Evolutionary conservation across 2,329 filamentous ascomycete species (phyloP).

Genomic region (Penicillium hordei): DNA sequence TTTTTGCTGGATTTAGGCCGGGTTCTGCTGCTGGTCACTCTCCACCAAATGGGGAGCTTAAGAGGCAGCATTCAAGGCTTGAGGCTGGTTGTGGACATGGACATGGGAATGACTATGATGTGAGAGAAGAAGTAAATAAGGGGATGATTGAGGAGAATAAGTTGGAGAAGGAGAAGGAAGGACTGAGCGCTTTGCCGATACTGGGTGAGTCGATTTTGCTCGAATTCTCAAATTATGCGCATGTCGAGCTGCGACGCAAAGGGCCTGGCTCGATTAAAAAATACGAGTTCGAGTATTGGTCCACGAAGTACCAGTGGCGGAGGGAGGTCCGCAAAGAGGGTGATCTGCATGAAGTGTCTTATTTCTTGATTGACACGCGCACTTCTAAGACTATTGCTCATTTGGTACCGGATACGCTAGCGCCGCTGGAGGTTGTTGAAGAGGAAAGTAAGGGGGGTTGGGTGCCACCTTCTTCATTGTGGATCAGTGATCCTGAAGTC

Average conservation of each 20-base stretch:
- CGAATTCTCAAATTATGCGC: conserved; percentile 96
- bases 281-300: conserved; percentile 96
- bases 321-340: conserved; percentile 69
- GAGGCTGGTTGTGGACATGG: neutral
- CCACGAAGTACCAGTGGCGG: conserved; percentile 79
- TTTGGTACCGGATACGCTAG: conserved; percentile 77
- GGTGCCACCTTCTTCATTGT: conserved; percentile 87
- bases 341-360: conserved; percentile 65
- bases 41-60: conserved; percentile 44
- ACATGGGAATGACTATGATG: neutral
- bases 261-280: conserved; percentile 67
- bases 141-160: conserved; percentile 5
- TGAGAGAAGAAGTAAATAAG: neutral
- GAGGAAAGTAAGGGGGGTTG: conserved; percentile 81
- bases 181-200: conserved; percentile 19
- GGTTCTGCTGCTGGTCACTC: conserved; percentile 54
- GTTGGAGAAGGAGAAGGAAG: conserved; percentile 14
- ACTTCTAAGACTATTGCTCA: conserved; percentile 70
- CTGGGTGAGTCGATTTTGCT: conserved; percentile 80
- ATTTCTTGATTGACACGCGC: conserved; percentile 72
- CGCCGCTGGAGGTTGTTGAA: conserved; percentile 65
- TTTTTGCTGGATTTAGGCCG: conserved; percentile 56
- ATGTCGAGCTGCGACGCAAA: conserved; percentile 74
- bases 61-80: conserved; percentile 61
- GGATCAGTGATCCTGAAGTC: conserved; percentile 74